Evolutionary conservation across 148 eudicot species (phyloP), one percentile per base, ranked within the genome.

Genomic region (Mesembryanthemum crystallinum): DNA sequence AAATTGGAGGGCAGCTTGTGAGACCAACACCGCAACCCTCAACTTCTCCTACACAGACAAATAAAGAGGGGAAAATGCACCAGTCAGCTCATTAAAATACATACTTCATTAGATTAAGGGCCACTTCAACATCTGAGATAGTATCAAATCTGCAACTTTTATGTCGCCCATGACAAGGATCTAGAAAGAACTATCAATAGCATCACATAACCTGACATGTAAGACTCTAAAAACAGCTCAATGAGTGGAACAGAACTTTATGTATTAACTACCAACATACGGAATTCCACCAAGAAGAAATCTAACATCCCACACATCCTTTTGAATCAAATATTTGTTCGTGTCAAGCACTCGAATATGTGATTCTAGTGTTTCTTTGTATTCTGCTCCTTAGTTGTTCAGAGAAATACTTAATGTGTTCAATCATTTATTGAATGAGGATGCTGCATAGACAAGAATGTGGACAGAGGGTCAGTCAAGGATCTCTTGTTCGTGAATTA

Each of bases 1-100:
- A 74, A 92, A 92, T 65, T 89, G 91, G 71, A 92, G 88, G 43
- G 97, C 97, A 76, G 97, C 97, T 86, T 92, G 91, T 51, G 97
- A 92, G 81, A 92, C 97, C 86, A 92, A 76, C 37, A 92, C 85
- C 27, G 92, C 92, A 69, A 90, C 77, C 79, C 97, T 86, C 74
- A 92, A 84, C 82, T 90, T 92, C 82, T 92, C 97, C 97, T 92
- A 62, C 77, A 81, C 21, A 60, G 42, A 64, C 14, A 8, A 33
- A 73, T n/a, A 8, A 55, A 43, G 2, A 23, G 27, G 20, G 47
- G 28, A 25, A 65, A 8, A 20, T 43, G 13, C 62, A 69, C 21
- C 29, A 54, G 25, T 69, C 67, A 79, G 67, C 77, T 58, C 47
- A 64, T 27, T 24, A 25, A 15, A 25, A 27, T 39, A 15, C 78